Evolutionary conservation across 2,329 filamentous ascomycete genomes (phyloP).

Genomic region (Kalaharituber pfeilii): DNA sequence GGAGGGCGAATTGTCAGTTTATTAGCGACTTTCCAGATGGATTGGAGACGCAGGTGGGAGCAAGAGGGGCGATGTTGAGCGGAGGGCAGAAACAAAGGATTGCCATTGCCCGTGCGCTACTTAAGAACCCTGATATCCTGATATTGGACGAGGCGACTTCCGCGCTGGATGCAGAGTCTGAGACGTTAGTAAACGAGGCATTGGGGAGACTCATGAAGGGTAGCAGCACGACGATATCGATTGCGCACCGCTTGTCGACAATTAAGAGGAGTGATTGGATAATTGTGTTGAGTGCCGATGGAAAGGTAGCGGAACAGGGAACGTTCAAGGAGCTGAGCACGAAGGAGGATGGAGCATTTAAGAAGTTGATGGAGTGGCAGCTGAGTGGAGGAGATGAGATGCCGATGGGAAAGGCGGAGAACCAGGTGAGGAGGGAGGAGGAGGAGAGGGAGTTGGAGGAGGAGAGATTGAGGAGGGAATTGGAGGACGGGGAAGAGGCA

Average conservation of each 20-base stretch:
- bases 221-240: slow-evolving; percentile 91
- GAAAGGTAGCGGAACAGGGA: slow-evolving; percentile 78
- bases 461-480: slow-evolving; percentile 12
- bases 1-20: slow-evolving; percentile 88
- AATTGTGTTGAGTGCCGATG: slow-evolving; percentile 74
- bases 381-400: slow-evolving; percentile 63
- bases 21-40: slow-evolving; percentile 94
- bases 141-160: slow-evolving; percentile 95
- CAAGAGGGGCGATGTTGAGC: slow-evolving; percentile 79
- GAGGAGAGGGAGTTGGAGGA: slow-evolving; percentile 14
- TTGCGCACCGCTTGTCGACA: slow-evolving; percentile 85
- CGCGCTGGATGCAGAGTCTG: slow-evolving; percentile 86
- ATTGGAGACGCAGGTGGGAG: slow-evolving; percentile 82
- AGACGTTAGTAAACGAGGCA: slow-evolving; percentile 88
- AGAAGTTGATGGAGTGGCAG: slow-evolving; percentile 96
- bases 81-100: slow-evolving; percentile 86
- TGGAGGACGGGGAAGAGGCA: not conserved
- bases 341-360: slow-evolving; percentile 67
- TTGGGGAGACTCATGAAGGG: slow-evolving; percentile 63
- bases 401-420: slow-evolving; percentile 8
- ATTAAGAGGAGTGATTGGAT: slow-evolving; percentile 93
- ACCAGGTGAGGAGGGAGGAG: slow-evolving; percentile 13
- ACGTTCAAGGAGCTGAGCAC: slow-evolving; percentile 60
- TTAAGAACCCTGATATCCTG: slow-evolving; percentile 91
- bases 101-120: slow-evolving; percentile 80